phyloP scores from a whole-genome alignment of 257 asterid species.

The Solanum phureja region DNA sequence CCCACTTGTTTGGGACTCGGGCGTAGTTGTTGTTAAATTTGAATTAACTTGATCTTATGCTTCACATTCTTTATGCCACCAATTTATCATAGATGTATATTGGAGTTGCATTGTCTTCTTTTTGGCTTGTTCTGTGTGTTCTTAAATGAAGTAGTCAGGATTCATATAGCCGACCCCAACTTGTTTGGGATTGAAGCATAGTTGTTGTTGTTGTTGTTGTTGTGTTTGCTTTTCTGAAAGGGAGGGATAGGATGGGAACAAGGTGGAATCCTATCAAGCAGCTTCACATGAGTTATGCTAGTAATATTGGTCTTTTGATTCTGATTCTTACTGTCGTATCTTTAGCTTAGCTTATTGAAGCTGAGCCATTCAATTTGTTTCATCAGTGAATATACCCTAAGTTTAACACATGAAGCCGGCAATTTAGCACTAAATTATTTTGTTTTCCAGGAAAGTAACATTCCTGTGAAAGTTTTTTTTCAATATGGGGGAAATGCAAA shows the following conservation, averaged over 20 bases:
- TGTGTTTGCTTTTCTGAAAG: not conserved
- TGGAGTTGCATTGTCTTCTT: not conserved
- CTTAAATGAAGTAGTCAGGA: not conserved
- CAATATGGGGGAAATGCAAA: not conserved
- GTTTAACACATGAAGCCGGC: not conserved
- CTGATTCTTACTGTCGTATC: not conserved
- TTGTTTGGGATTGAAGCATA: not conserved
- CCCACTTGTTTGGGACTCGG: not conserved
- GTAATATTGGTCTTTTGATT: not conserved
- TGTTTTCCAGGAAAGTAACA: not conserved
- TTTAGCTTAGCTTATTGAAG: not conserved
- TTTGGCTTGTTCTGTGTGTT: not conserved
- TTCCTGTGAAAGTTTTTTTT: not conserved
- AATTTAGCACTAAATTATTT: not conserved
- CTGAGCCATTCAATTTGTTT: not conserved
- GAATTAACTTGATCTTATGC: not conserved
- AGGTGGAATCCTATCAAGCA: not conserved
- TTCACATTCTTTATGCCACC: not conserved
- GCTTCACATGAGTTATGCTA: not conserved
- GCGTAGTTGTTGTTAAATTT: not conserved
- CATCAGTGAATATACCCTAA: not conserved
- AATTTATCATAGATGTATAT: not conserved
- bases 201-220: not conserved
- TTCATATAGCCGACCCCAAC: not conserved
- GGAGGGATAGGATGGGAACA: not conserved